Conservation (phyloP, 768 basidiomycete species). For the Hirschioporus abietinus region DNA sequence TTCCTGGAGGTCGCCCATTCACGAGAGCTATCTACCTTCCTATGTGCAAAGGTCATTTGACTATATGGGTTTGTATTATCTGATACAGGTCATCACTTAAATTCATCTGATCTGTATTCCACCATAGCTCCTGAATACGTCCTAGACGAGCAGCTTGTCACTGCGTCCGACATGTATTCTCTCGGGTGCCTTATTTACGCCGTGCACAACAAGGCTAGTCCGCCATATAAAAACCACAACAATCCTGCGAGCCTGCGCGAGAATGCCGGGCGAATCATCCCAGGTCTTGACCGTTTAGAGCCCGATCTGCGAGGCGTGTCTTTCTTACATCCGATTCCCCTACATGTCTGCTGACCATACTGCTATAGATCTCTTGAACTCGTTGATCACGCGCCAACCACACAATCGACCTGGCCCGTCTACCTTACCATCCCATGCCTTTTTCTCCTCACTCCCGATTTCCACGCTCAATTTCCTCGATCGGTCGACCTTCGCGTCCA, state of each 20-base stretch:
- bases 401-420: conserved; percentile 69
- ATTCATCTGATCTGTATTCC: not conserved
- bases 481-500: conserved; percentile 90
- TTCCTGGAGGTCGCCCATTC: conserved; percentile 87
- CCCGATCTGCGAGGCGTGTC: conserved; percentile 62
- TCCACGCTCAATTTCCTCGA: conserved; percentile 96
- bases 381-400: conserved; percentile 77
- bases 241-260: conserved; percentile 66
- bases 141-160: conserved; percentile 79
- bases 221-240: conserved; percentile 84
- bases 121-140: conserved; percentile 86
- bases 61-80: conserved; percentile 68
- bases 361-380: conserved; percentile 62
- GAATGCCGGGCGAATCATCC: conserved; percentile 56
- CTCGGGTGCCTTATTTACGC: conserved; percentile 89
- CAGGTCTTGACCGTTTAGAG: conserved; percentile 63
- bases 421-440: conserved; percentile 76
- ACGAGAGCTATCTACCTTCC: conserved; percentile 71
- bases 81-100: not conserved
- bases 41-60: conserved; percentile 91
- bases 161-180: conserved; percentile 90
- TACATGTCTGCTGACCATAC: not conserved
- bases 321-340: conserved; percentile 4
- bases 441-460: conserved; percentile 94
- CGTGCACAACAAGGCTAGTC: conserved; percentile 81